phyloP scores from a whole-genome alignment of 805 yeast genomes.

The Clavispora santaluciae region DNA sequence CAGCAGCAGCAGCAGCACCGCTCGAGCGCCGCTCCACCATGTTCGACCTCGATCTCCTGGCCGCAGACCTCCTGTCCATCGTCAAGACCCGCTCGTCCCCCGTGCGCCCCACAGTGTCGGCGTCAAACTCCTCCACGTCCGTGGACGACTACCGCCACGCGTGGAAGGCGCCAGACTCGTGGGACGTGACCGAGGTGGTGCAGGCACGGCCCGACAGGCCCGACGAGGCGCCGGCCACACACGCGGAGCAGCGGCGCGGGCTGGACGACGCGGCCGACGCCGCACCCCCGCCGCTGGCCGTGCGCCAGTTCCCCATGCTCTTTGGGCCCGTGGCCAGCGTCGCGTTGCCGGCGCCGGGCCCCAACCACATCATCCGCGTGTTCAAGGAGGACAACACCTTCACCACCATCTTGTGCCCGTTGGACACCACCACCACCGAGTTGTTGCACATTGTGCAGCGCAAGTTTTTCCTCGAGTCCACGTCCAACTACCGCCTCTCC shows the following conservation, averaged over 20 bases:
- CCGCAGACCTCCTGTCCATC: no score
- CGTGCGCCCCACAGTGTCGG: no score
- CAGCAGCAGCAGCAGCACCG: no score
- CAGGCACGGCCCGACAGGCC: no score
- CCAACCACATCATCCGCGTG: slow-evolving; percentile 57
- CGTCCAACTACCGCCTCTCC: slow-evolving; percentile 71
- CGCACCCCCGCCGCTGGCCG: slow-evolving; percentile 8
- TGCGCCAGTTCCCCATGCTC: slow-evolving; percentile 24
- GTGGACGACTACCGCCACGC: slow-evolving; percentile 3
- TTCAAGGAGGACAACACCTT: slow-evolving; percentile 82
- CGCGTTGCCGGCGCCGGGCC: slow-evolving; percentile 15
- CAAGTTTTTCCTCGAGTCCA: slow-evolving; percentile 68
- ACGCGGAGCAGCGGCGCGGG: slow-evolving; percentile 5
- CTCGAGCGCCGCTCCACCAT: no score
- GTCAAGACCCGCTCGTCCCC: no score
- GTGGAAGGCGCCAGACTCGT: slow-evolving; percentile 47
- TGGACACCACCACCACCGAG: slow-evolving; percentile 73
- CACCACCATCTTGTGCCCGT: slow-evolving; percentile 74
- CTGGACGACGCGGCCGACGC: slow-evolving; percentile 3
- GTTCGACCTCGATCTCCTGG: no score
- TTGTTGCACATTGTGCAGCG: slow-evolving; percentile 65
- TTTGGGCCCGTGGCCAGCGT: slow-evolving; percentile 22
- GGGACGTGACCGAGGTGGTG: slow-evolving; percentile 43
- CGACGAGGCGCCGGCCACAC: no score
- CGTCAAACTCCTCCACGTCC: no score